Evolutionary conservation across 2,329 filamentous ascomycete genomes (phyloP).

Genomic region (Hymenoscyphus salicellus): DNA sequence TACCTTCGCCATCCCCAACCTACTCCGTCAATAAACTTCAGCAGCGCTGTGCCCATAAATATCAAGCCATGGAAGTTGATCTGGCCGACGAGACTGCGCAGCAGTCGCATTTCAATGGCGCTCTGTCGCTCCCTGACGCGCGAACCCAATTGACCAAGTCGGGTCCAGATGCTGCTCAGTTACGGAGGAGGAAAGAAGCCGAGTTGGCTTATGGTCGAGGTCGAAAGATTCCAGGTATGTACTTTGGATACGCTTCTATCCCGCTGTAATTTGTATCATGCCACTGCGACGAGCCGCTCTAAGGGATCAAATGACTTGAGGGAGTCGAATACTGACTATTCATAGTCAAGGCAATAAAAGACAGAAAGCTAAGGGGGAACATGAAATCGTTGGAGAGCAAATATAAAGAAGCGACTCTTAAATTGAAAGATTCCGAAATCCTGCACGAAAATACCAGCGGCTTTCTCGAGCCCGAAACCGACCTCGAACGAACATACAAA

Average conservation of each 20-base stretch:
- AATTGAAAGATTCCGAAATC: slow-evolving; percentile 94
- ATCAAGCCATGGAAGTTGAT: slow-evolving; percentile 23
- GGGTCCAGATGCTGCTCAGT: slow-evolving; percentile 29
- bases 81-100: slow-evolving; percentile 17
- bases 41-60: not conserved
- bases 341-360: slow-evolving; percentile 64
- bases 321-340: not conserved
- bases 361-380: slow-evolving; percentile 85
- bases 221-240: slow-evolving; percentile 57
- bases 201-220: slow-evolving; percentile 82
- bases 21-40: not conserved
- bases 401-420: slow-evolving; percentile 74
- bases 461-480: slow-evolving; percentile 82
- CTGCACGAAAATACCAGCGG: slow-evolving; percentile 82
- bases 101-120: slow-evolving; percentile 47
- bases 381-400: slow-evolving; percentile 76
- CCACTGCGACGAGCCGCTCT: not conserved
- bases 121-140: slow-evolving; percentile 47
- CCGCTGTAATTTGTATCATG: not conserved
- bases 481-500: slow-evolving; percentile 88
- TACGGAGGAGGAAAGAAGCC: slow-evolving; percentile 57
- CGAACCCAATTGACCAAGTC: slow-evolving; percentile 47
- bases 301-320: not conserved
- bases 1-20: not conserved
- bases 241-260: not conserved